These are phyloP conservation scores for Phytophthora syringae DNA, from an alignment of 352 stramenopile species.

Conservation along the genomic window DNA sequence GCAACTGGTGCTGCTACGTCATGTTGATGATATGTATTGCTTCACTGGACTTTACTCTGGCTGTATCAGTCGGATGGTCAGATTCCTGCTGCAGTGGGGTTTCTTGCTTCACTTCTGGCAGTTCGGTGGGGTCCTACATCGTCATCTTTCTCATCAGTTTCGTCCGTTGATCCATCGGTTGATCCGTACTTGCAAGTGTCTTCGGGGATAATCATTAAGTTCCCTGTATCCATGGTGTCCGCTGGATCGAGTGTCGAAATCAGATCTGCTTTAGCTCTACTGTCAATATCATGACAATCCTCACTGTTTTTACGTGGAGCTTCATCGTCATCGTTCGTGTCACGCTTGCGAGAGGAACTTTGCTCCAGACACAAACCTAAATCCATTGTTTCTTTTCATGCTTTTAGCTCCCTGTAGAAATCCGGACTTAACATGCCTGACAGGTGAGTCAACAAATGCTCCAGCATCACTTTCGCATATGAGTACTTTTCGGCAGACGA, in stretches of 20 bases:
- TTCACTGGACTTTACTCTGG: too few species aligned
- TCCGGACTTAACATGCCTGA: background rate
- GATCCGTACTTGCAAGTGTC: background rate
- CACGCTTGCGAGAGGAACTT: background rate
- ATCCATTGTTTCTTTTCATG: background rate
- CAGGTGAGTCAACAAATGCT: background rate
- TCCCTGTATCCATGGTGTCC: background rate
- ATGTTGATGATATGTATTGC: background rate
- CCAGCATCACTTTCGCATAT: constrained; percentile 11
- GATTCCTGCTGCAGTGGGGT: background rate
- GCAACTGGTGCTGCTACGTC: background rate
- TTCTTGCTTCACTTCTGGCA: background rate
- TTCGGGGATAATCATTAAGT: background rate
- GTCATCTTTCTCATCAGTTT: background rate
- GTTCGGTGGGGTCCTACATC: too few species aligned
- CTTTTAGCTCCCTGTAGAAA: background rate
- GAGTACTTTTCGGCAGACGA: constrained; percentile 12
- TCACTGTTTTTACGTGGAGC: background rate
- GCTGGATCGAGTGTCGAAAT: background rate
- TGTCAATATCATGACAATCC: background rate
- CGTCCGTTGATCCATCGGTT: background rate
- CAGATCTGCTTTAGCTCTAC: background rate
- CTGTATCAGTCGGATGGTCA: too few species aligned
- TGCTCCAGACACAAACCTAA: background rate
- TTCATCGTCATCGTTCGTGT: background rate